phyloP scores from a whole-genome alignment of 768 basidiomycete species.

The Mycena galericulata region DNA sequence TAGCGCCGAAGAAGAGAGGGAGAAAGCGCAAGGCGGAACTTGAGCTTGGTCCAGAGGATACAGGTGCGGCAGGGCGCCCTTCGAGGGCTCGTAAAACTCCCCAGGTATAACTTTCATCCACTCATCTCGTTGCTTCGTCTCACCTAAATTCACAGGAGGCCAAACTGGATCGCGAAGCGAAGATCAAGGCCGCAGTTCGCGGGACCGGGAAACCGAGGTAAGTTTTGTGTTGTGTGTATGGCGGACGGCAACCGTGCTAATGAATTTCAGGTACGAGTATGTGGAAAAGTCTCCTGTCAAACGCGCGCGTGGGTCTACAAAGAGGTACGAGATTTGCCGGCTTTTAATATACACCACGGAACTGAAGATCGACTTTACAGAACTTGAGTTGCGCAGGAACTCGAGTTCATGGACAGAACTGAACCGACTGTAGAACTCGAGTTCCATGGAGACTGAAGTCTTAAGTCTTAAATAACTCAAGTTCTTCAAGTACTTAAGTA shows the following conservation, averaged over 20 bases:
- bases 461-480: neutral
- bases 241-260: neutral
- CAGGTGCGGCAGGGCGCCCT: neutral
- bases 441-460: neutral
- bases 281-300: no score
- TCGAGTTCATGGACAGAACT: no score
- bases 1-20: neutral
- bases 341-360: neutral
- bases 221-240: neutral
- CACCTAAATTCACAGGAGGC: neutral
- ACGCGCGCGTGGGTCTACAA: neutral
- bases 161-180: neutral
- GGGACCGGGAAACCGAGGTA: neutral
- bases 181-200: neutral
- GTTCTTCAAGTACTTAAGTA: neutral
- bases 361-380: no score
- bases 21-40: neutral
- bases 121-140: neutral
- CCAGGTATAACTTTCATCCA: neutral
- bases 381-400: no score
- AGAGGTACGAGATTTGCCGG: neutral
- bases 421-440: neutral
- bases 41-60: neutral
- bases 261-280: neutral
- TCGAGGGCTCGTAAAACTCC: neutral